A percentile compares a stretch with the other conserved stretches of the same genome.
Conservation (phyloP, 2,329 filamentous ascomycete genomes). For the Aureobasidium uvarum region DNA sequence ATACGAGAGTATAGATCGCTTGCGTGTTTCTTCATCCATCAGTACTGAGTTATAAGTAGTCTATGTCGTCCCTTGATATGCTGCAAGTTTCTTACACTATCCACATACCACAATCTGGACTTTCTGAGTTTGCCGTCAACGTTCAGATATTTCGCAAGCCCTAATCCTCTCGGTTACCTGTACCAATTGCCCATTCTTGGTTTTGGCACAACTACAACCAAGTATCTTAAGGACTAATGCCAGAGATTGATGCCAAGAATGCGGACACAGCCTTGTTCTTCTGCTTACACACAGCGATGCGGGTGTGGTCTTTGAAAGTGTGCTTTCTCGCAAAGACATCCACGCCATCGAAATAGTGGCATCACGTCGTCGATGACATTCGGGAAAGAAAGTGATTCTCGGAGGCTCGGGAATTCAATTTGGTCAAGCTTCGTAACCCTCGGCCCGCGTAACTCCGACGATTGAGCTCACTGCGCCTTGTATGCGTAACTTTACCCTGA, state of each 20-base stretch:
- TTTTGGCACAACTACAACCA: no score
- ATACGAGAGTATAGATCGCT: background rate
- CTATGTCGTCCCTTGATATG: background rate
- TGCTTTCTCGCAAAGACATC: no score
- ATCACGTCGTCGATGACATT: no score
- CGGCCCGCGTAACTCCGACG: background rate
- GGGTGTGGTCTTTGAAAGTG: no score
- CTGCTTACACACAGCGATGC: no score
- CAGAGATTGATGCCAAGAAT: no score
- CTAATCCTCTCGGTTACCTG: background rate
- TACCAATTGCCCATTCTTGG: no score
- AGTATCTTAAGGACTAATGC: no score
- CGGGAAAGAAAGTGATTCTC: no score
- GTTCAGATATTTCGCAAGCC: background rate
- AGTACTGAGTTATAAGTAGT: background rate
- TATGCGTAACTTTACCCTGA: slow-evolving; percentile 6
- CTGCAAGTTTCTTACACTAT: background rate
- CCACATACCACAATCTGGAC: background rate
- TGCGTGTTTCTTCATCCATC: background rate
- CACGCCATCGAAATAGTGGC: background rate
- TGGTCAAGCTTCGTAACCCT: background rate
- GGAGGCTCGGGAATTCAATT: background rate
- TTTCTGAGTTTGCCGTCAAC: background rate
- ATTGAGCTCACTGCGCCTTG: background rate
- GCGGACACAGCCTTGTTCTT: no score